These are phyloP conservation scores for Cyclostephanos tholiformis DNA, from an alignment of 108 stramenopile genomes.

Conservation along the genomic window DNA sequence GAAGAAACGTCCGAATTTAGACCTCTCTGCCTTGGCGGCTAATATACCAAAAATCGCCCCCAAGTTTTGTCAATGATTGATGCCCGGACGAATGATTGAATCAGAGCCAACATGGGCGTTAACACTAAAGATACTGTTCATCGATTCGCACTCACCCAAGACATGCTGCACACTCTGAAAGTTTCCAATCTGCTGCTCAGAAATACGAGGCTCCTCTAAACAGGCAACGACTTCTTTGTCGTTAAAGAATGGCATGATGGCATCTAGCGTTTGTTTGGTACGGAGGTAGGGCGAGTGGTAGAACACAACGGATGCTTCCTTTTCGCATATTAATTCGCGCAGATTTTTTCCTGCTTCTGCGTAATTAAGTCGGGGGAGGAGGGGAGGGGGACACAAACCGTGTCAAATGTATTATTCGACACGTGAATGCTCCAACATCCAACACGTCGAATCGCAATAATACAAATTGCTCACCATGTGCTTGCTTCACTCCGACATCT, in stretches of 20 bases:
- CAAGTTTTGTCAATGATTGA: not conserved
- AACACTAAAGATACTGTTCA: not conserved
- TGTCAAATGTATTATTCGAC: constrained; percentile 48
- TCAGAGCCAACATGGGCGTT: not conserved
- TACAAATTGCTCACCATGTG: constrained; percentile 18
- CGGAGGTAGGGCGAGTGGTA: constrained; percentile 62
- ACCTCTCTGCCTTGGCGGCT: constrained; percentile 57
- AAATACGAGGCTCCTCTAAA: constrained; percentile 75
- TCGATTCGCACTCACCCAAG: constrained; percentile 7
- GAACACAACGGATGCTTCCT: constrained; percentile 40
- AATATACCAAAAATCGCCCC: constrained; percentile 25
- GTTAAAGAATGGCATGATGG: constrained; percentile 36
- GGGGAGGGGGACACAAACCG: constrained; percentile 42
- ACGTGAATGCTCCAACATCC: constrained; percentile 41
- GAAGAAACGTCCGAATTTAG: constrained; percentile 61
- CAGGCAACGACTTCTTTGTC: constrained; percentile 54
- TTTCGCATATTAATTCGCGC: constrained; percentile 32
- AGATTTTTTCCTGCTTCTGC: constrained; percentile 43
- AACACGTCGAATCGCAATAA: constrained; percentile 47
- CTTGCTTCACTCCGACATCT: constrained; percentile 33
- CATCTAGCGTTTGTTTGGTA: constrained; percentile 54
- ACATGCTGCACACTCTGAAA: constrained; percentile 64
- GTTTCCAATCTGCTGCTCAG: constrained; percentile 86
- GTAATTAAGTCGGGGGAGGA: not conserved
- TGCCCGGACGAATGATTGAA: not conserved